These are phyloP conservation scores for Cystoisospora suis DNA, from an alignment of 169 alveolate species.

Conservation along the genomic window DNA sequence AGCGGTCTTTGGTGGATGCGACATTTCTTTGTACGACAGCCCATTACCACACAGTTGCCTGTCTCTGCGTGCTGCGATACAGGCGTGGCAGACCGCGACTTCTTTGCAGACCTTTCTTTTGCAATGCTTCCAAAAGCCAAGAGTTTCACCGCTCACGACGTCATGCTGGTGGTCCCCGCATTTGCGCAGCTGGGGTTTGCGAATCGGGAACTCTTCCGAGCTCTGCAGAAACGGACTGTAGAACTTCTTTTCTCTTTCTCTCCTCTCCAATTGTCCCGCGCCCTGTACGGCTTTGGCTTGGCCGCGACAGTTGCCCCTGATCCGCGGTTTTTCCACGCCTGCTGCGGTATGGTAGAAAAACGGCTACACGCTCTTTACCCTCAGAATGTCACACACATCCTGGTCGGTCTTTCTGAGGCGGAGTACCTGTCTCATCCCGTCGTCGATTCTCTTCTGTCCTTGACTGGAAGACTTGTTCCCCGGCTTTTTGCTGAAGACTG, in stretches of 20 bases:
- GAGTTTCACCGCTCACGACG: slow-evolving; percentile 46
- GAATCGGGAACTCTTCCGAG: slow-evolving; percentile 25
- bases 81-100: slow-evolving; percentile 48
- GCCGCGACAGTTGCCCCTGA: slow-evolving; percentile 37
- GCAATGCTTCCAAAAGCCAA: slow-evolving; percentile 46
- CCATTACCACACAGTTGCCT: no score
- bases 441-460: slow-evolving; percentile 41
- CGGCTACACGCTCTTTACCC: slow-evolving; percentile 47
- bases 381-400: slow-evolving; percentile 27
- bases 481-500: slow-evolving; percentile 59
- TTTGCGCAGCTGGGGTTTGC: slow-evolving; percentile 34
- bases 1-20: no score
- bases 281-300: slow-evolving; percentile 63
- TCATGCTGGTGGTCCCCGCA: slow-evolving; percentile 24
- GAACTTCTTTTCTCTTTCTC: slow-evolving; percentile 35
- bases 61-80: no score
- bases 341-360: slow-evolving; percentile 46
- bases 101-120: slow-evolving; percentile 38
- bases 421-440: slow-evolving; percentile 63
- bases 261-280: slow-evolving; percentile 53
- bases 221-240: slow-evolving; percentile 36
- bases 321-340: slow-evolving; percentile 18
- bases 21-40: no score
- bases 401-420: slow-evolving; percentile 61
- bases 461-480: not conserved